phyloP scores from a whole-genome alignment of 495 filamentous ascomycete genomes.

The Hypoxylon fuscum region DNA sequence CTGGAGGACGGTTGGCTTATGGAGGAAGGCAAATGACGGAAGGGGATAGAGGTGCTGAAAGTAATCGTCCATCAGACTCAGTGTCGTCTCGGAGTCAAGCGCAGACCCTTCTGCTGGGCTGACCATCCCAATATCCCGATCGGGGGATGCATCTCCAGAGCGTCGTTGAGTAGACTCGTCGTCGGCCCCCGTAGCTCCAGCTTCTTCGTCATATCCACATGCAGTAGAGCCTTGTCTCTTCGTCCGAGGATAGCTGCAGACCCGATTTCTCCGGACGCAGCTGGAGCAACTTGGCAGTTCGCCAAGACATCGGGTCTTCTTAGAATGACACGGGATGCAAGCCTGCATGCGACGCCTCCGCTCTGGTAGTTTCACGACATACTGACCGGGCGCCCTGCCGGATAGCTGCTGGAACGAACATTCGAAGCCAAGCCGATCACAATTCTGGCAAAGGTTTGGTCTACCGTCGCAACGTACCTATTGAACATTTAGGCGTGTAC shows the following conservation, averaged over 20 bases:
- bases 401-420: slow-evolving; percentile 40
- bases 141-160: slow-evolving; percentile 4
- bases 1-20: slow-evolving; percentile 38
- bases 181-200: slow-evolving; percentile 1
- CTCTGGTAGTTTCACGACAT: slow-evolving; percentile 37
- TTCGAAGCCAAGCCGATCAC: slow-evolving; percentile 41
- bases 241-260: slow-evolving; percentile 31
- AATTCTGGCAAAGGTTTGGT: slow-evolving; percentile 38
- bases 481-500: not conserved
- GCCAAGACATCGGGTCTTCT: slow-evolving; percentile 41
- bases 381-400: slow-evolving; percentile 29
- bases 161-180: not conserved
- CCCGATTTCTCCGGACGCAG: slow-evolving; percentile 31
- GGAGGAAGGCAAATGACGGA: slow-evolving; percentile 42
- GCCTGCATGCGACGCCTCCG: slow-evolving; percentile 40
- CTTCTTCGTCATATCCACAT: not conserved
- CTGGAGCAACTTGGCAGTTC: slow-evolving; percentile 41
- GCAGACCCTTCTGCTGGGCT: slow-evolving; percentile 4
- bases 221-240: slow-evolving; percentile 7
- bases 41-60: slow-evolving; percentile 44
- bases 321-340: slow-evolving; percentile 41
- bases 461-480: slow-evolving; percentile 41
- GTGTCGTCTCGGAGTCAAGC: slow-evolving; percentile 13
- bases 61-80: slow-evolving; percentile 38
- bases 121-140: slow-evolving; percentile 18